Conservation (phyloP, 495 filamentous ascomycete species). For the Parathielavia appendiculata region DNA sequence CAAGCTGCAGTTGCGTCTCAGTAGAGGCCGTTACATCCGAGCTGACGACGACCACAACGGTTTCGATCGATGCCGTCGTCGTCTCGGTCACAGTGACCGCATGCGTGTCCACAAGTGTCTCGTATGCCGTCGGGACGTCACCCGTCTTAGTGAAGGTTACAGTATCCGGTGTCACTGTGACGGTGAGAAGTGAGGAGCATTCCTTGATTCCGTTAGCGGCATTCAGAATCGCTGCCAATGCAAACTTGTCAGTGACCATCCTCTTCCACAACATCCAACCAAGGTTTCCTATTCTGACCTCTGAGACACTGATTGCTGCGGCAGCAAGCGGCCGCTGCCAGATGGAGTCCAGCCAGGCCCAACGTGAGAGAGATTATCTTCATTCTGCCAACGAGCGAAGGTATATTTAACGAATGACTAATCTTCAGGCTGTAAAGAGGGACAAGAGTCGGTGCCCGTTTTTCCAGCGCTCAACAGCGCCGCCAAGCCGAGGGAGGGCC, state of each 20-base stretch:
- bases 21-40: not conserved
- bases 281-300: not conserved
- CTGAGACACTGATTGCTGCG: constrained; percentile 10
- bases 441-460: too few species aligned
- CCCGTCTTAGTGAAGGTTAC: constrained; percentile 1
- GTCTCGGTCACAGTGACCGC: constrained; percentile 3
- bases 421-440: too few species aligned
- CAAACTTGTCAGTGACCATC: not conserved
- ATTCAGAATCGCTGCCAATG: not conserved
- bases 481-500: not conserved
- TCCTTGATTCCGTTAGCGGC: not conserved
- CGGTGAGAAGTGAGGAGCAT: constrained; percentile 7
- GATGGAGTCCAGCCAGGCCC: constrained; percentile 7
- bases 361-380: not conserved
- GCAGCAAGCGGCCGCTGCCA: constrained; percentile 13
- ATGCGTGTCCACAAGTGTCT: not conserved
- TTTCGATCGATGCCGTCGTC: constrained; percentile 9
- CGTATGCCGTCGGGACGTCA: not conserved
- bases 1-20: not conserved
- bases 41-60: not conserved
- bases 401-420: too few species aligned
- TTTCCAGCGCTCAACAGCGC: too few species aligned
- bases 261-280: not conserved
- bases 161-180: constrained; percentile 6
- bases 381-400: too few species aligned